Conservation (phyloP, 352 stramenopile genomes). For the Thalassiosira exigua region DNA sequence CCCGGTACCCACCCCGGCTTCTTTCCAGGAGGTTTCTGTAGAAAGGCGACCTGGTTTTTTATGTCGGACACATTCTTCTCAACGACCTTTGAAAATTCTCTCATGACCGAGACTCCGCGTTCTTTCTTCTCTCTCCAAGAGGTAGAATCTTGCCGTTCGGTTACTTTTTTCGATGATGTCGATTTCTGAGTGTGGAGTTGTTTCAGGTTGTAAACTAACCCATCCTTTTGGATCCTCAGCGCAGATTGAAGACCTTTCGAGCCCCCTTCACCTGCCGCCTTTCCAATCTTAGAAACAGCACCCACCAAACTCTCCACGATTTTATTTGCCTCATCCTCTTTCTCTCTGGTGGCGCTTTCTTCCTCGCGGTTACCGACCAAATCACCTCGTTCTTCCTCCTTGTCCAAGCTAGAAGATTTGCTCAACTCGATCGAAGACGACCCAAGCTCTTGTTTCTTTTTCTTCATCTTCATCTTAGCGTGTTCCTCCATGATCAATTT, state of each 20-base stretch:
- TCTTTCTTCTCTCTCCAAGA: slow-evolving; percentile 61
- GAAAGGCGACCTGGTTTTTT: slow-evolving; percentile 43
- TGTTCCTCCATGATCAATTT: slow-evolving; percentile 41
- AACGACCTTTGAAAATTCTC: slow-evolving; percentile 68
- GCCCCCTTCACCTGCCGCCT: slow-evolving; percentile 64
- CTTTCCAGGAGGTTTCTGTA: slow-evolving; percentile 48
- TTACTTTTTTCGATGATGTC: too few species aligned
- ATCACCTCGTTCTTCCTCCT: slow-evolving; percentile 34
- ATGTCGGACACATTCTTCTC: slow-evolving; percentile 64
- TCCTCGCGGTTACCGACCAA: slow-evolving; percentile 27
- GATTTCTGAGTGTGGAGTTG: slow-evolving; percentile 50
- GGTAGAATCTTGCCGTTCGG: too few species aligned
- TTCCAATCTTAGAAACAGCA: slow-evolving; percentile 67
- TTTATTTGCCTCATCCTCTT: slow-evolving; percentile 60
- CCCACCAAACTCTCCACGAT: slow-evolving; percentile 74
- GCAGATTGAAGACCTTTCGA: slow-evolving; percentile 48
- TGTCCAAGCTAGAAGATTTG: slow-evolving; percentile 32
- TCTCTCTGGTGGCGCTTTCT: slow-evolving; percentile 34
- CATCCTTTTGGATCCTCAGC: slow-evolving; percentile 67
- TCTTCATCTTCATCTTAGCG: slow-evolving; percentile 27
- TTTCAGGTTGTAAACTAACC: slow-evolving; percentile 66
- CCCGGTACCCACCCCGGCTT: slow-evolving; percentile 55
- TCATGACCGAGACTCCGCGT: slow-evolving; percentile 64
- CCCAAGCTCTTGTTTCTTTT: not conserved
- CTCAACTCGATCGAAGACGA: not conserved